phyloP scores from a whole-genome alignment of 805 yeast genomes.

The Cyberlindnera saturnus region DNA sequence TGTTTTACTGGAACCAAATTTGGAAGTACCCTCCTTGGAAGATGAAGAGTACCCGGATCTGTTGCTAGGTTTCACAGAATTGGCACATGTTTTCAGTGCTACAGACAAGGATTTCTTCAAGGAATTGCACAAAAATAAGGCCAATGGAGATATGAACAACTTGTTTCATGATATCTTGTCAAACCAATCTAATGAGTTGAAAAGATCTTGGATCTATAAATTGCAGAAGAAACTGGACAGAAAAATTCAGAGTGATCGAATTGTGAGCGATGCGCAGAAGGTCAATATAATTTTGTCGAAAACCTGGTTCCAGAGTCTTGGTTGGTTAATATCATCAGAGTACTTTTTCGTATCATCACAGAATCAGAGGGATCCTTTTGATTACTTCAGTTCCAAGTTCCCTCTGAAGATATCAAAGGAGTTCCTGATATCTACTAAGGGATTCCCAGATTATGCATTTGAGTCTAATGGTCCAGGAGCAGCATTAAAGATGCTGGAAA shows the following conservation, averaged over 20 bases:
- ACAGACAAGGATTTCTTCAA: slow-evolving; percentile 19
- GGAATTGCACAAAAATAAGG: slow-evolving; percentile 16
- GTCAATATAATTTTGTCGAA: slow-evolving; percentile 19
- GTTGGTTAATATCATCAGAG: slow-evolving; percentile 21
- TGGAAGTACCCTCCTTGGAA: slow-evolving; percentile 19
- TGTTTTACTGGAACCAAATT: slow-evolving; percentile 17
- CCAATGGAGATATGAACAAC: slow-evolving; percentile 7
- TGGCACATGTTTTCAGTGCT: slow-evolving; percentile 19
- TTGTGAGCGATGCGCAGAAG: slow-evolving; percentile 17
- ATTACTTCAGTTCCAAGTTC: slow-evolving; percentile 16
- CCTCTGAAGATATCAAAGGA: slow-evolving; percentile 20
- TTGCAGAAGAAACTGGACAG: slow-evolving; percentile 17
- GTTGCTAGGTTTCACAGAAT: slow-evolving; percentile 19
- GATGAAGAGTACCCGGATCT: slow-evolving; percentile 22
- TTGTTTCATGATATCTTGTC: slow-evolving; percentile 11
- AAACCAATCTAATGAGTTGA: slow-evolving; percentile 11
- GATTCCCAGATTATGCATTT: slow-evolving; percentile 20
- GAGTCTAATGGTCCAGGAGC: slow-evolving; percentile 23
- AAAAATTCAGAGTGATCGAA: slow-evolving; percentile 7
- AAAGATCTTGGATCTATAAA: slow-evolving; percentile 18
- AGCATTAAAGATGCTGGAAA: slow-evolving; percentile 16
- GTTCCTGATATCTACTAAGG: slow-evolving; percentile 11
- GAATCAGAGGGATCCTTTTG: slow-evolving; percentile 9
- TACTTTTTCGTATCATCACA: slow-evolving; percentile 13
- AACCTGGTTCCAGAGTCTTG: slow-evolving; percentile 21